Percentiles rank a stretch among this genome's conserved stretches.
phyloP scores from a whole-genome alignment of 202 grass and related monocot genomes.

The Elaeis oleifera region DNA sequence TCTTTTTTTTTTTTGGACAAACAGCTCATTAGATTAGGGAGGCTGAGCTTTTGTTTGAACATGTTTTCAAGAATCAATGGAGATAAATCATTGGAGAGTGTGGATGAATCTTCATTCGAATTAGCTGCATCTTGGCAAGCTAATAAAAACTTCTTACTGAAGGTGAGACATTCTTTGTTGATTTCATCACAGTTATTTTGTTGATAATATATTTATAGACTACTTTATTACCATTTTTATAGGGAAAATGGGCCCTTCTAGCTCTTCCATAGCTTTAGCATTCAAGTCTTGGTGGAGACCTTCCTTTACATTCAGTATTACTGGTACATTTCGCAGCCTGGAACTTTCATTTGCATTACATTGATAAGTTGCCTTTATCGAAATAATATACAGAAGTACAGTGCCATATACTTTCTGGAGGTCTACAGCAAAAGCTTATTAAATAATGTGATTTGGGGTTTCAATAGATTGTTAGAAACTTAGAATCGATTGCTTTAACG shows the following conservation, averaged over 20 bases:
- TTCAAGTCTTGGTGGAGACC: conserved; percentile 99
- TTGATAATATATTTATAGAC: conserved; percentile 5
- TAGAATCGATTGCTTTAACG: too few species aligned
- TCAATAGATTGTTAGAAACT: too few species aligned
- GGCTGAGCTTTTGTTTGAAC: conserved; percentile 3
- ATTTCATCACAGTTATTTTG: background rate
- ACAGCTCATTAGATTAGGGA: conserved; percentile 5
- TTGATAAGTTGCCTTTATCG: too few species aligned
- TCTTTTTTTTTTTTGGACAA: conserved; percentile 15
- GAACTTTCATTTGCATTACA: background rate
- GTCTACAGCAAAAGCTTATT: too few species aligned
- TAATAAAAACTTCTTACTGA: conserved; percentile 91
- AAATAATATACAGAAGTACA: too few species aligned
- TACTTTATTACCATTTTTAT: conserved; percentile 7
- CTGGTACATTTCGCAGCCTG: conserved; percentile 40
- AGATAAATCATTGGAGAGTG: conserved; percentile 32
- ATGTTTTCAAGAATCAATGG: conserved; percentile 44
- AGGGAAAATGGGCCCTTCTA: conserved; percentile 75
- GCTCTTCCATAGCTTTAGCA: conserved; percentile 64
- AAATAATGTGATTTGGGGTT: too few species aligned
- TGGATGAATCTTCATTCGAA: conserved; percentile 56
- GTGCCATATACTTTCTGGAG: too few species aligned
- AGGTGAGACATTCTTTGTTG: conserved; percentile 37
- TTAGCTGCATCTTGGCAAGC: conserved; percentile 91
- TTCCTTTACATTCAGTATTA: conserved; percentile 77